A percentile compares a stretch with the other conserved stretches of the same genome.
Conservation (phyloP, 495 filamentous ascomycete species). For the Aspergillus asperescens region DNA sequence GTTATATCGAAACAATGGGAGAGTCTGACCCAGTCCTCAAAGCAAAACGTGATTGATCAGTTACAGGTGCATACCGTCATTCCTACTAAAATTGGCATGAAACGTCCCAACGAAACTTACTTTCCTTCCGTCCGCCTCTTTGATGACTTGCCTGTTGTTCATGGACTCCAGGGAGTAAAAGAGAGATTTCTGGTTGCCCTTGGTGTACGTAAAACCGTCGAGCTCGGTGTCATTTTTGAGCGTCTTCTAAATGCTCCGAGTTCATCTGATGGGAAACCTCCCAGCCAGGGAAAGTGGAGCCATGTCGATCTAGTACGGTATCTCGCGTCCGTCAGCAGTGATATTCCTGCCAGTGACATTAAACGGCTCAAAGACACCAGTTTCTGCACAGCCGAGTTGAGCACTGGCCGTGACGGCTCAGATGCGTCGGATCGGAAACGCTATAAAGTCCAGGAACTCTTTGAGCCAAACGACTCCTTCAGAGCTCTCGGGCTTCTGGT, state of each 20-base stretch:
- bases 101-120: constrained; percentile 77
- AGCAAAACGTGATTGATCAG: constrained; percentile 55
- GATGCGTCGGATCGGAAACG: constrained; percentile 42
- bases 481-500: constrained; percentile 65
- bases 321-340: constrained; percentile 78
- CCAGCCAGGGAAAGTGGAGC: constrained; percentile 61
- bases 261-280: constrained; percentile 36
- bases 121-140: constrained; percentile 91
- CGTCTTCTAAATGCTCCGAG: constrained; percentile 59
- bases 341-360: constrained; percentile 83
- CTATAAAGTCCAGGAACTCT: constrained; percentile 79
- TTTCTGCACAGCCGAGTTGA: constrained; percentile 75
- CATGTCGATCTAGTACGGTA: constrained; percentile 95
- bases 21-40: constrained; percentile 56
- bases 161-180: constrained; percentile 69
- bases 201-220: constrained; percentile 78
- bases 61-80: constrained; percentile 69
- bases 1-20: constrained; percentile 90
- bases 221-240: constrained; percentile 87
- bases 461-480: constrained; percentile 70
- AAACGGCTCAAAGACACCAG: constrained; percentile 67
- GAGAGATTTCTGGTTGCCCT: constrained; percentile 80
- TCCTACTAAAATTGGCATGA: constrained; percentile 89
- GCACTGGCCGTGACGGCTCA: constrained; percentile 1
- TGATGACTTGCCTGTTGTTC: constrained; percentile 80